Evolutionary conservation across 2,329 filamentous ascomycete genomes (phyloP).

Genomic region (Ceratocystis destructans): DNA sequence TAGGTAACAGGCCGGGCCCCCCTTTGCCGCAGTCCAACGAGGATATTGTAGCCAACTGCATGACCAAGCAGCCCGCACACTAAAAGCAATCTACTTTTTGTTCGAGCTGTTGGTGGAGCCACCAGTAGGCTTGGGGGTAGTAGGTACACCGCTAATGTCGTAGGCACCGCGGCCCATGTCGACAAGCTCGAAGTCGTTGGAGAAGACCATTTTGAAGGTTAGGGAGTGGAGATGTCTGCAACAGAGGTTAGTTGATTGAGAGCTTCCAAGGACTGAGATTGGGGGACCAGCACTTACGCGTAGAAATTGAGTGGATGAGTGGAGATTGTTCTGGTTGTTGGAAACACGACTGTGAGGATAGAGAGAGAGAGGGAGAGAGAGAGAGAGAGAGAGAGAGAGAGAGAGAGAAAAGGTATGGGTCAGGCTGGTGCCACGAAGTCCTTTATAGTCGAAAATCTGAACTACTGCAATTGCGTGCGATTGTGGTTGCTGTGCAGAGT

Average conservation of each 20-base stretch:
- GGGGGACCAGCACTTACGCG: not conserved
- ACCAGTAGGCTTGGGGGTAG: not conserved
- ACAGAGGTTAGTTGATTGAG: not conserved
- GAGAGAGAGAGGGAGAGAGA: not conserved
- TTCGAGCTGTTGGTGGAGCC: slow-evolving; percentile 17
- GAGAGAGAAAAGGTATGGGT: not conserved
- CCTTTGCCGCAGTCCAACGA: too few relatives aligned
- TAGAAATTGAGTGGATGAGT: not conserved
- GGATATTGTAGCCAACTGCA: too few relatives aligned
- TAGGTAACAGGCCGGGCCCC: too few relatives aligned
- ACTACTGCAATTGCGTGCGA: not conserved
- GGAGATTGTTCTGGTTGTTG: not conserved
- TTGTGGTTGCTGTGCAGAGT: not conserved
- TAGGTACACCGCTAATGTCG: slow-evolving; percentile 33
- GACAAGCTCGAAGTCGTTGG: slow-evolving; percentile 24
- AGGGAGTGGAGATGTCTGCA: slow-evolving; percentile 9
- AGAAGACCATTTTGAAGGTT: slow-evolving; percentile 28
- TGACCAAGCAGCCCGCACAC: too few relatives aligned
- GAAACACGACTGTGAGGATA: not conserved
- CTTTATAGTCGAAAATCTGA: not conserved
- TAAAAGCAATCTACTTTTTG: too few relatives aligned
- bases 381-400: not conserved
- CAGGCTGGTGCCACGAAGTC: not conserved
- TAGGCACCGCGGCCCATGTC: slow-evolving; percentile 41
- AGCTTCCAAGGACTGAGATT: too few relatives aligned